Conservation (phyloP, 139 green algal species). For the Raphidocelis subcapitata region DNA sequence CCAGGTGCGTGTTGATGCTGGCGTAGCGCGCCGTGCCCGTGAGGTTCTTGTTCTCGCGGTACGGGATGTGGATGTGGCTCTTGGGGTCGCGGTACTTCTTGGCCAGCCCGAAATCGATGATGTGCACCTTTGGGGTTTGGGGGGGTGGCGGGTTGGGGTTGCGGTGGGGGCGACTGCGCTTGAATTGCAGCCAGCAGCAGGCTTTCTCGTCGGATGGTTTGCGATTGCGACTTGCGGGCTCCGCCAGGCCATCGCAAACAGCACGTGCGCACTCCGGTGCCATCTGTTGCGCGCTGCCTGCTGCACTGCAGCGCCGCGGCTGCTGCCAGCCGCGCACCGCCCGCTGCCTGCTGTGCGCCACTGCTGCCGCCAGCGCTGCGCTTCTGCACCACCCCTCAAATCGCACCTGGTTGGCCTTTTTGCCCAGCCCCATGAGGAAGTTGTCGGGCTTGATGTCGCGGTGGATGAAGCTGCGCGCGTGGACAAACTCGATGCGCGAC, state of each 20-base stretch:
- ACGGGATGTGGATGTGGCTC: slow-evolving; percentile 98
- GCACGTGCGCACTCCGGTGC: too few relatives aligned
- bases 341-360: neutral
- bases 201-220: too few relatives aligned
- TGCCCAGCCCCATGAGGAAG: slow-evolving; percentile 90
- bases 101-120: slow-evolving; percentile 99
- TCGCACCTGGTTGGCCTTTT: slow-evolving; percentile 87
- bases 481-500: slow-evolving; percentile 96
- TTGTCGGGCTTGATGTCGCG: slow-evolving; percentile 84
- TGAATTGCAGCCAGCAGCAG: too few relatives aligned
- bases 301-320: neutral
- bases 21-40: slow-evolving; percentile 99
- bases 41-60: slow-evolving; percentile 96
- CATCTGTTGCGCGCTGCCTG: neutral
- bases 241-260: too few relatives aligned
- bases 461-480: slow-evolving; percentile 98
- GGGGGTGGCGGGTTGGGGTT: too few relatives aligned
- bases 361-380: neutral
- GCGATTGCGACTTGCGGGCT: too few relatives aligned
- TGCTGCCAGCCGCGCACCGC: neutral
- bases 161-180: too few relatives aligned
- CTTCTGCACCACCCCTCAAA: neutral
- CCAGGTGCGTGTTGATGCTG: slow-evolving; percentile 99
- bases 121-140: slow-evolving; percentile 80
- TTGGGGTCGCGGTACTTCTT: slow-evolving; percentile 99